Evolutionary conservation across 2,329 filamentous ascomycete genomes (phyloP).

Genomic region (Nothophaeocryptopus gaeumannii): DNA sequence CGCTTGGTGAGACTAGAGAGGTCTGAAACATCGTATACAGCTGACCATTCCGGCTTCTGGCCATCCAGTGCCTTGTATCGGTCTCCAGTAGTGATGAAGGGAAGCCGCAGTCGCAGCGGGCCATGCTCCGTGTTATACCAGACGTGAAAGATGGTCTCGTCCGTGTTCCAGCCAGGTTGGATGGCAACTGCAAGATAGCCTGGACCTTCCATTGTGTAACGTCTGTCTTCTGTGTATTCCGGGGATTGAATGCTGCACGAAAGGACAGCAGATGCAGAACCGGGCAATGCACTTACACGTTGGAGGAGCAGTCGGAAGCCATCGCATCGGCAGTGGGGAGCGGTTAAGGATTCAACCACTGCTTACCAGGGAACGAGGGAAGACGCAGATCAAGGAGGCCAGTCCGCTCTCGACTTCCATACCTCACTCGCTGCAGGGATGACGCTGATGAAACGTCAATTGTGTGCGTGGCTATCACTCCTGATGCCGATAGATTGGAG

Average conservation of each 20-base stretch:
- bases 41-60: conserved; percentile 67
- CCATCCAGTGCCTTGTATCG: conserved; percentile 70
- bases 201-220: conserved; percentile 40
- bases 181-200: conserved; percentile 85
- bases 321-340: conserved; percentile 6
- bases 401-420: no score
- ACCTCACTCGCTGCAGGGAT: no score
- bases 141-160: conserved; percentile 73
- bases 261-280: no score
- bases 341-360: conserved; percentile 10
- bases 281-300: no score
- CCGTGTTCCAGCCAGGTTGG: conserved; percentile 67
- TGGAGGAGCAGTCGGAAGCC: neutral
- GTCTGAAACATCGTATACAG: conserved; percentile 75
- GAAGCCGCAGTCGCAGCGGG: conserved; percentile 71
- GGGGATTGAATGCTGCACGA: no score
- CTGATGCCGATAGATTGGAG: no score
- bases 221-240: no score
- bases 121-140: conserved; percentile 96
- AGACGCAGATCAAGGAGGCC: neutral
- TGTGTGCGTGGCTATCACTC: no score
- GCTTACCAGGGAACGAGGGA: neutral
- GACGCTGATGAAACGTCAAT: no score
- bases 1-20: conserved; percentile 69
- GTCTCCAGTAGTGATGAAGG: conserved; percentile 73